A percentile compares a stretch with the other conserved stretches of the same genome.
Evolutionary conservation across 1,284 basidiomycete genomes (phyloP).

Genomic region (Ganoderma meredithae): DNA sequence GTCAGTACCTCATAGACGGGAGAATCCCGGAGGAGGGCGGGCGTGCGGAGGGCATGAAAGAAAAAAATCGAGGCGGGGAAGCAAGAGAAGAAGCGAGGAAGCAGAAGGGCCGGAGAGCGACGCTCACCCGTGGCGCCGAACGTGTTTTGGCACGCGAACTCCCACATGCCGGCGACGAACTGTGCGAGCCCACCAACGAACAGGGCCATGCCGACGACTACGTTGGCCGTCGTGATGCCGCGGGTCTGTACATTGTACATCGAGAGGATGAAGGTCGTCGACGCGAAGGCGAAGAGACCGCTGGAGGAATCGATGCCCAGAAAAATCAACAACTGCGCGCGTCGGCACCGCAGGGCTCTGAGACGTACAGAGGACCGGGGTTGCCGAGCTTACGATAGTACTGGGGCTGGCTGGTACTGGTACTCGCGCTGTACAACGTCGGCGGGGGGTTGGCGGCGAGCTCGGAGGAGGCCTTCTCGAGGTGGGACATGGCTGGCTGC

Average conservation of each 20-base stretch:
- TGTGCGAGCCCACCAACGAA: slow-evolving; percentile 87
- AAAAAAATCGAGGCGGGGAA: background rate
- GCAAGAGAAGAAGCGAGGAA: slow-evolving; percentile 1
- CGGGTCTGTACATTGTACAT: slow-evolving; percentile 68
- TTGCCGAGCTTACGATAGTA: slow-evolving; percentile 37
- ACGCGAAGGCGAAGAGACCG: slow-evolving; percentile 78
- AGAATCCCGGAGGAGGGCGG: background rate
- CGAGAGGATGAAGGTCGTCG: slow-evolving; percentile 76
- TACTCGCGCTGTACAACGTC: slow-evolving; percentile 14
- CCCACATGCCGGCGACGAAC: slow-evolving; percentile 80
- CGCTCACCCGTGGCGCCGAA: slow-evolving; percentile 73
- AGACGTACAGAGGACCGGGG: slow-evolving; percentile 43
- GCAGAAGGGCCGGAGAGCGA: background rate
- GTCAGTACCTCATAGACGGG: slow-evolving; percentile 3
- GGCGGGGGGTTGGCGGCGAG: slow-evolving; percentile 30
- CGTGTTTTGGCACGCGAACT: slow-evolving; percentile 78
- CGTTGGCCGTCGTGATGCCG: slow-evolving; percentile 64
- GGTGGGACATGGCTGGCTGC: slow-evolving; percentile 28
- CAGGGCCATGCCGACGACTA: slow-evolving; percentile 86
- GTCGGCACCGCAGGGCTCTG: slow-evolving; percentile 11
- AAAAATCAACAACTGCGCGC: background rate
- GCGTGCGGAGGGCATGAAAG: background rate
- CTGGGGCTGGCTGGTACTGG: slow-evolving; percentile 15
- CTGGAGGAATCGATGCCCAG: slow-evolving; percentile 37
- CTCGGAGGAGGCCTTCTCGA: slow-evolving; percentile 37